Percentiles rank a stretch among this genome's conserved stretches.
phyloP scores from a whole-genome alignment of 1,139 yeast genomes.

The Geotrichum europaeum region DNA sequence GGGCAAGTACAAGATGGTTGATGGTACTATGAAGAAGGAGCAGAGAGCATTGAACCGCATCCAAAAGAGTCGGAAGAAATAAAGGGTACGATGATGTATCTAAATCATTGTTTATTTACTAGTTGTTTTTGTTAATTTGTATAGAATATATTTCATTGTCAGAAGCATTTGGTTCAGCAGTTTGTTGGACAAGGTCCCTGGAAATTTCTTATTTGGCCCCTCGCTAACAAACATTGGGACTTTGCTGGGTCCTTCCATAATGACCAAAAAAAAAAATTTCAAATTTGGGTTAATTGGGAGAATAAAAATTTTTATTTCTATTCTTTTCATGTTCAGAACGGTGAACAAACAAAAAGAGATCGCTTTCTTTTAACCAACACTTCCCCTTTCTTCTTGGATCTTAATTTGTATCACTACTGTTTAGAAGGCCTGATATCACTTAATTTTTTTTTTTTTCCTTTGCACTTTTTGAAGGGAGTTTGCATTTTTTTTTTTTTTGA shows the following conservation, averaged over 20 bases:
- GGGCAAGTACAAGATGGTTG: conserved; percentile 99
- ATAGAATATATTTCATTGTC: neutral
- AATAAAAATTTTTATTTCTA: neutral
- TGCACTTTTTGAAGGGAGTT: neutral
- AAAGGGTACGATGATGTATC: neutral
- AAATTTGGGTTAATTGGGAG: neutral
- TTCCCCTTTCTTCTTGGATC: neutral
- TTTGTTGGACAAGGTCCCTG: neutral
- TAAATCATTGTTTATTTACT: neutral
- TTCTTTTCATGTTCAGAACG: neutral
- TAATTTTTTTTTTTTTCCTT: neutral
- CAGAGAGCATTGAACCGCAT: conserved; percentile 88
- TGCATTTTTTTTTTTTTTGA: neutral
- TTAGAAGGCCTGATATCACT: neutral
- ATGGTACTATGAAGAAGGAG: conserved; percentile 96
- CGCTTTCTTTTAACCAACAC: neutral
- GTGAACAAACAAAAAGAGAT: neutral
- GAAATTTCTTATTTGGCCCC: neutral
- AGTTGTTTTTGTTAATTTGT: conserved; percentile 6
- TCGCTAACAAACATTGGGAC: neutral
- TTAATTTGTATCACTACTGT: neutral
- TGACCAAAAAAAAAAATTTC: neutral
- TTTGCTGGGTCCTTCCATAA: neutral
- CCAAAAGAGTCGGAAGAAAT: conserved; percentile 63
- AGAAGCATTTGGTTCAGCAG: neutral